Evolutionary conservation across 2,329 filamentous ascomycete genomes (phyloP), one percentile per base, ranked within the genome.

Genomic region (Paecilomyces dactylethromorphus): DNA sequence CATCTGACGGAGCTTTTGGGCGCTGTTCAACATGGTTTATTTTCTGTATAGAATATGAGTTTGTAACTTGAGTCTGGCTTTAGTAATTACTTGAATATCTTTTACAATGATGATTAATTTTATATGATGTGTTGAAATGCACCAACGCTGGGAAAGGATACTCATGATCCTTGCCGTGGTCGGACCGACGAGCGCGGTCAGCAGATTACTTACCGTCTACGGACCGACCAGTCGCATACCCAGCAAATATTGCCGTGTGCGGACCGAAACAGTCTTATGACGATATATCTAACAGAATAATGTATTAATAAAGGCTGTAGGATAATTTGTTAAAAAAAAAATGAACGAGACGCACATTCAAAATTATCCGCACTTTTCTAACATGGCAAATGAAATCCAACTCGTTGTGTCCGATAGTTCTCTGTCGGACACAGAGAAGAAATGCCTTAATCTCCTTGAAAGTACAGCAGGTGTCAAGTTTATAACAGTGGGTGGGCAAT

Each of bases 1-100:
- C 56, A 76, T 73, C 53, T 74, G 68, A 54, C 78, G 75, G 50
- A 81, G 76, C 39, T 53, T 60, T 11, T 57, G 39, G 50, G 56
- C 59, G 24, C 59, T 33, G 15, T 59, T 61, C 3, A 13, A 12
- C 21, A 54, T 18, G 26, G 21, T 54, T 22, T 54, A 18, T 39
- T 39, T 18, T 31, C 31, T 22, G 31, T 32, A 54, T 22, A 39
- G 4, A 39, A 39, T 3, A 39, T 15, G n/a, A 39, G 13, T 3
- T n/a, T 39, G 5, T 39, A 39, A 39, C 1, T 39, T 39, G 35
- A n/a, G 6, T 39, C 35, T 39, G 35, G 7, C 35, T 39, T n/a
- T 5, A 39, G n/a, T 39, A 39, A n/a, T 15, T 2, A 29, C 35
- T n/a, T 15, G 13, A 39, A n/a, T 3, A 39, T 11, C 4, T 39